phyloP scores from a whole-genome alignment of 2,329 filamentous ascomycete species.

The Verruconis gallopava region DNA sequence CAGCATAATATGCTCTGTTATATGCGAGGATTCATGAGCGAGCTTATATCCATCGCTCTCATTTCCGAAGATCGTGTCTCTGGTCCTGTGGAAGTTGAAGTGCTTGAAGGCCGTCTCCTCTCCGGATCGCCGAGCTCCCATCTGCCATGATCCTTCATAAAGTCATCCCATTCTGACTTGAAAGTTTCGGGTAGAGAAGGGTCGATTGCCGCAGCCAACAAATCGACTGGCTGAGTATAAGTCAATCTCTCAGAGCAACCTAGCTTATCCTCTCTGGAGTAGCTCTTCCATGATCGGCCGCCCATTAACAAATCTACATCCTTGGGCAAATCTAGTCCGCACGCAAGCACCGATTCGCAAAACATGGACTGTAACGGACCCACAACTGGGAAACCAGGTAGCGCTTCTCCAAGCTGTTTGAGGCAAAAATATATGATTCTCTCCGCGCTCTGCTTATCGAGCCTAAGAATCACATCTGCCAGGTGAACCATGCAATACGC shows the following conservation, averaged over 20 bases:
- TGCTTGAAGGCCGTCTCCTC: neutral
- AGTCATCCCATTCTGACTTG: constrained; percentile 2
- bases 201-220: constrained; percentile 10
- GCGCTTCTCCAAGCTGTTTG: constrained; percentile 13
- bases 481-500: constrained; percentile 18
- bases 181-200: neutral
- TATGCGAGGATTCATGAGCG: neutral
- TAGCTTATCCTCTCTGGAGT: constrained; percentile 16
- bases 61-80: neutral
- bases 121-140: neutral
- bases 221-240: constrained; percentile 16
- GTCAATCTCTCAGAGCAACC: constrained; percentile 17
- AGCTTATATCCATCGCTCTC: neutral
- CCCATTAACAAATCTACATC: constrained; percentile 14
- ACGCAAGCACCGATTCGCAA: constrained; percentile 13
- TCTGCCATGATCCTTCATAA: constrained; percentile 6
- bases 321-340: constrained; percentile 11
- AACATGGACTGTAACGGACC: constrained; percentile 18
- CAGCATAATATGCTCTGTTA: neutral
- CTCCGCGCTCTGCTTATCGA: constrained; percentile 10
- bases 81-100: neutral
- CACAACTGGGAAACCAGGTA: constrained; percentile 16
- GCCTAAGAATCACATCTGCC: constrained; percentile 14
- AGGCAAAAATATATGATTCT: constrained; percentile 14
- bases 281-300: constrained; percentile 10